phyloP scores from a whole-genome alignment of 345 rosid species.

The Cardiospermum halicacabum region DNA sequence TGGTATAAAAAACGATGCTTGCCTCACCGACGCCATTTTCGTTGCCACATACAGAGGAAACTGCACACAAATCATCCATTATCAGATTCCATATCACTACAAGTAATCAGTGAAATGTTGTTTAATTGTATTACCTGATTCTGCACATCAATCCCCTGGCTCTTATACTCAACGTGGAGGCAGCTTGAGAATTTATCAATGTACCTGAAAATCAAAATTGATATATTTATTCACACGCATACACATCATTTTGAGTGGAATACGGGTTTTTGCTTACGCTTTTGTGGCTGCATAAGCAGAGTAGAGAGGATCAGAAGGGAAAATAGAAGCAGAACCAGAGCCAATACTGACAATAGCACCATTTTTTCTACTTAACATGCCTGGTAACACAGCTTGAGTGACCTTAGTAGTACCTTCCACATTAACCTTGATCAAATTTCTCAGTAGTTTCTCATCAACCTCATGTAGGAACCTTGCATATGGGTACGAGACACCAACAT shows the following conservation, averaged over 20 bases:
- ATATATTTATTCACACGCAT: not conserved
- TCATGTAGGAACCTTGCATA: slow-evolving; percentile 93
- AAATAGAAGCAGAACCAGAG: slow-evolving; percentile 82
- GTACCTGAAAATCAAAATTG: slow-evolving; percentile 37
- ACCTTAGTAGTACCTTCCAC: slow-evolving; percentile 94
- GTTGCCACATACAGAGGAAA: slow-evolving; percentile 83
- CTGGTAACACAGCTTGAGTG: slow-evolving; percentile 73
- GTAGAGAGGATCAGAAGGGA: slow-evolving; percentile 96
- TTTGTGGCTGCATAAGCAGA: slow-evolving; percentile 87
- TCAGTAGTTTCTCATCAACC: slow-evolving; percentile 64
- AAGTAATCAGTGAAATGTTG: no score
- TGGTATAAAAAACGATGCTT: slow-evolving; percentile 74
- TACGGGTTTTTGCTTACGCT: slow-evolving; percentile 45
- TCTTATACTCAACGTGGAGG: slow-evolving; percentile 89
- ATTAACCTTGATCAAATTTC: slow-evolving; percentile 61
- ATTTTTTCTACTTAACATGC: slow-evolving; percentile 76
- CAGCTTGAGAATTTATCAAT: slow-evolving; percentile 90
- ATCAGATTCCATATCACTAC: no score
- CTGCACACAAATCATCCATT: no score
- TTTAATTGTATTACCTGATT: no score
- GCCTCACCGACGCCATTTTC: slow-evolving; percentile 69
- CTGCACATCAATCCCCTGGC: slow-evolving; percentile 70
- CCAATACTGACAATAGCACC: slow-evolving; percentile 96
- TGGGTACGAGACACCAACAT: slow-evolving; percentile 91
- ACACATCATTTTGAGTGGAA: not conserved